Percentiles rank a stretch among this genome's conserved stretches.
Evolutionary conservation across 2,329 filamentous ascomycete species (phyloP).

Genomic region (Xylariomycetidae sp.): DNA sequence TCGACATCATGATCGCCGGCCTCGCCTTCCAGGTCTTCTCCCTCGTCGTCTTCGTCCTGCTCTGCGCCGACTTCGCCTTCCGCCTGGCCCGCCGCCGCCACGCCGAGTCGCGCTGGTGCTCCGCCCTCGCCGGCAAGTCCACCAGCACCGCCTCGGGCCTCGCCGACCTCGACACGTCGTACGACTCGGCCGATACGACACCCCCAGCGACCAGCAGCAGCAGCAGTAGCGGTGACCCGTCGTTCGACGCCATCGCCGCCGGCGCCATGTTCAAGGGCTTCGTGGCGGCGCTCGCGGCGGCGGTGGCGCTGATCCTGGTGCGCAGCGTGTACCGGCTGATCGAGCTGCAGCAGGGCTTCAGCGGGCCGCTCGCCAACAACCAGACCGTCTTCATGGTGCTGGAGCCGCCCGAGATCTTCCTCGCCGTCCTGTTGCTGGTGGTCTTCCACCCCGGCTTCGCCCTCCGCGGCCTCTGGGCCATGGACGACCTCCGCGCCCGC

Average conservation of each 20-base stretch:
- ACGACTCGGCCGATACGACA: constrained; percentile 1
- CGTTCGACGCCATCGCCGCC: background rate
- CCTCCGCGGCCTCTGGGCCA: background rate
- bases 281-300: background rate
- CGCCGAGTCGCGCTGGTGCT: background rate
- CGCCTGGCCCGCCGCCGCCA: background rate
- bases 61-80: constrained; percentile 1
- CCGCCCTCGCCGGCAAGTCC: background rate
- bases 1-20: constrained; percentile 2
- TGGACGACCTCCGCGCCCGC: background rate
- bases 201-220: background rate
- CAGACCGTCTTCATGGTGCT: constrained; percentile 1
- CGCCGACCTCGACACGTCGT: background rate
- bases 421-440: background rate
- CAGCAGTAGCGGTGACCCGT: background rate
- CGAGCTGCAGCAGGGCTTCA: constrained; percentile 2
- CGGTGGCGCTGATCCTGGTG: background rate
- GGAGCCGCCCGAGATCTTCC: background rate
- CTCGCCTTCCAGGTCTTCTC: constrained; percentile 3
- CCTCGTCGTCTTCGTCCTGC: background rate
- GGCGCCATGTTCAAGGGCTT: constrained; percentile 1
- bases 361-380: constrained; percentile 1
- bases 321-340: background rate
- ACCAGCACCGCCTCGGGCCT: too few relatives aligned
- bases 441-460: constrained; percentile 1